Base-by-base conservation (phyloP, 306 rosid genomes). In the Quercus cerris region DNA sequence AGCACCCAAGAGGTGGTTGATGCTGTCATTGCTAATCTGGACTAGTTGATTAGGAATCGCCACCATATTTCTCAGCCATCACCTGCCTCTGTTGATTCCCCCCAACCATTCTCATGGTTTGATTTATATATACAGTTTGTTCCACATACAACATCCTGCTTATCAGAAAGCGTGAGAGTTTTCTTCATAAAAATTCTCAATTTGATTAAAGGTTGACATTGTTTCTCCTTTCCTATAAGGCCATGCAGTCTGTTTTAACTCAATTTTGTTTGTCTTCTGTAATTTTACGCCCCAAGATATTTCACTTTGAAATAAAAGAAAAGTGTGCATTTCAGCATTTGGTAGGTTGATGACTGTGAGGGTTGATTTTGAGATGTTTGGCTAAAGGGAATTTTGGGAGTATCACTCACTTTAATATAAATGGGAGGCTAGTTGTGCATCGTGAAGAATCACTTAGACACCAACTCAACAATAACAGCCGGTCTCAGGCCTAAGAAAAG, bases 1-100 rank as follows among this genome's bases (percentile, higher is more conserved):
- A 51, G 78, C 19, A 89, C 94, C 1, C 93, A 91, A 55, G 88
- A 91, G 86, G 90, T 91, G 27, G 84, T 87, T 57, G 92, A 91
- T 30, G 97, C 94, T 15, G 98, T 93, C 75, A 79, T 91, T 38
- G 86, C 90, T 70, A 87, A 86, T 44, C 86, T 93, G 71, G 87
- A 88, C 81, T 88, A 55, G 8, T 73, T 56, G 73, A 30, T 20
- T 41, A 35, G 46, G 38, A 77, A 23, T 75, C 10, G 1, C 58
- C 62, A 46, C 67, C n/a, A 19, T 58, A 54, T 44, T 35, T 70
- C 31, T 44, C 22, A 76, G 63, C 55, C 62, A 31, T 72, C 59
- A 41, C 62, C 15, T 73, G 44, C 23, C 28, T n/a, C 35, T 38
- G 33, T 77, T 72, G 72, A n/a, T 74, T 31, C 54, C 70, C 27